Evolutionary conservation across 1,284 basidiomycete genomes (phyloP).

Genomic region (Athelia sp.): DNA sequence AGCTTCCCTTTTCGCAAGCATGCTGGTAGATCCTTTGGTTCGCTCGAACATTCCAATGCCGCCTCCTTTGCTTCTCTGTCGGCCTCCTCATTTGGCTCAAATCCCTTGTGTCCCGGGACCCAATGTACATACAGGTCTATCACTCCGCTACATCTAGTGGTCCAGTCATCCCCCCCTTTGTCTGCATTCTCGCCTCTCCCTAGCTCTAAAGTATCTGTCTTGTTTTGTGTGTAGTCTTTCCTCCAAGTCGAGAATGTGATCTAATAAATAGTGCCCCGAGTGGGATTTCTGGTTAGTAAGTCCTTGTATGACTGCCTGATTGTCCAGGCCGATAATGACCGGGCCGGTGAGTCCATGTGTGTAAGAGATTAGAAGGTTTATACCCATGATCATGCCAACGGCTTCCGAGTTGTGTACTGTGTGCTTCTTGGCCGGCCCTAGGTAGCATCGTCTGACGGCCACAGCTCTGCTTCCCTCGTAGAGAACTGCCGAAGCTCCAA

Average conservation of each 20-base stretch:
- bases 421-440: constrained; percentile 19
- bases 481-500: constrained; percentile 19
- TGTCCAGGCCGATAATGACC: neutral
- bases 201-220: neutral
- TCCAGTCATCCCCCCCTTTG: neutral
- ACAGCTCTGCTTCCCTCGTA: neutral
- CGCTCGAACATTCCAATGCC: neutral
- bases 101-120: neutral
- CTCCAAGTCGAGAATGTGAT: neutral
- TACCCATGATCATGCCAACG: constrained; percentile 16
- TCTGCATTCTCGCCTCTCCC: neutral
- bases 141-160: neutral
- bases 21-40: neutral
- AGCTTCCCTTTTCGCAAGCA: neutral
- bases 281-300: neutral
- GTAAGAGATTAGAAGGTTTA: constrained; percentile 12
- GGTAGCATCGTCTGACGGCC: constrained; percentile 11
- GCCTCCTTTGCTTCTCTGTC: constrained; percentile 1
- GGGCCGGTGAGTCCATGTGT: constrained; percentile 22
- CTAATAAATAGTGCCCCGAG: neutral
- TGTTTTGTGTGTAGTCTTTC: neutral
- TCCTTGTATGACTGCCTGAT: neutral
- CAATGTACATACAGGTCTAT: neutral
- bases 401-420: constrained; percentile 27
- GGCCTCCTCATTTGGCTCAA: neutral